These are phyloP conservation scores for Pseudocercospora macadamiae DNA, from an alignment of 2,329 filamentous ascomycete genomes.

Conservation along the genomic window DNA sequence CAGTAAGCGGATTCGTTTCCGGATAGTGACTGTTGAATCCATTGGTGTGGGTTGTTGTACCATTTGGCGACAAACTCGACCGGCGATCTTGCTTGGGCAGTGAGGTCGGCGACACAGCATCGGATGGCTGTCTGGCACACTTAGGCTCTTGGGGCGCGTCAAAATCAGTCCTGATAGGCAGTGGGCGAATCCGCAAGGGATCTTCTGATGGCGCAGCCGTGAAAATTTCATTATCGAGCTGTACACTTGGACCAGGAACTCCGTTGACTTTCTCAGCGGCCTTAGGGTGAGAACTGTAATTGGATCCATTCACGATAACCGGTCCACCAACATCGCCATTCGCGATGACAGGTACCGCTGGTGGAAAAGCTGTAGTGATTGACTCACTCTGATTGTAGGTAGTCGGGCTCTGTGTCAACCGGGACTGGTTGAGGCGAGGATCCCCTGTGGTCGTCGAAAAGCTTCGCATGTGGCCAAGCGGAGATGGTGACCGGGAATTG, in stretches of 20 bases:
- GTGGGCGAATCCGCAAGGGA: slow-evolving; percentile 11
- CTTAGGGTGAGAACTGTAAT: slow-evolving; percentile 17
- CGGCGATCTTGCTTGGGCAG: slow-evolving; percentile 21
- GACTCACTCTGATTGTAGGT: slow-evolving; percentile 21
- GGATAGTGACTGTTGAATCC: slow-evolving; percentile 23
- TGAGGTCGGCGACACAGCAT: slow-evolving; percentile 22
- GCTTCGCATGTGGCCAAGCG: slow-evolving; percentile 47
- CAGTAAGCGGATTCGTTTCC: slow-evolving; percentile 24
- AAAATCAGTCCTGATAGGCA: slow-evolving; percentile 13
- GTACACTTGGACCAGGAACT: slow-evolving; percentile 12
- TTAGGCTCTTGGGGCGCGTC: slow-evolving; percentile 5
- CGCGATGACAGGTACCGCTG: slow-evolving; percentile 12
- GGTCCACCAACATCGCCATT: slow-evolving; percentile 36
- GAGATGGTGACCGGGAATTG: slow-evolving; percentile 50
- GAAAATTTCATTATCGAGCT: slow-evolving; percentile 17
- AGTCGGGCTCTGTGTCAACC: slow-evolving; percentile 26
- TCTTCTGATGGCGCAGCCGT: slow-evolving; percentile 14
- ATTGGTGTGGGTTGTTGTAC: slow-evolving; percentile 21
- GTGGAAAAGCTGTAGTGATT: slow-evolving; percentile 5
- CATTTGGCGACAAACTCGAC: slow-evolving; percentile 31
- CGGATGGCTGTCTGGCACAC: background rate
- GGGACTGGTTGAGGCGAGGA: slow-evolving; percentile 24
- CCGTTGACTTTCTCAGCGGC: slow-evolving; percentile 23
- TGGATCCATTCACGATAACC: slow-evolving; percentile 48
- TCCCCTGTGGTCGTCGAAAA: slow-evolving; percentile 37